Evolutionary conservation across 306 rosid species (phyloP), one percentile per base, ranked within the genome.

Genomic region (Rosa chinensis): DNA sequence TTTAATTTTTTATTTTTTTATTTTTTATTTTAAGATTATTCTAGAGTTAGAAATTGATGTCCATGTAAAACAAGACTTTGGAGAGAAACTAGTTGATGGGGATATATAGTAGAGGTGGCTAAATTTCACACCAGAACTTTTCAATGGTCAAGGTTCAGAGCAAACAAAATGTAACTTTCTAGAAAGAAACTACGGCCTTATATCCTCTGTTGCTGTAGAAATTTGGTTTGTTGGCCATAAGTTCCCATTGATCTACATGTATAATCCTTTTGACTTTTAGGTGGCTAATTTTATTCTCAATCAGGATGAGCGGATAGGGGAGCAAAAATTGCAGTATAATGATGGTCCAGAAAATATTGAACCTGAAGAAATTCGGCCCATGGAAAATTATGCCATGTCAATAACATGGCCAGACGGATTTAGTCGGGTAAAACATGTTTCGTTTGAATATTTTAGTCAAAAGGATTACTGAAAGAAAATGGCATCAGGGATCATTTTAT

Each of bases 291-390:
- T 82, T 42, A 55, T 70, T 62, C 59, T 44, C 70, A 78, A 81
- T 82, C 93, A 92, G 98, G 99, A 94, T 70, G 97, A 94, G 80
- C 92, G 99, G 96, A 89, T 96, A 0, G 97, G 97, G 76, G 96
- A 91, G 87, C 99, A 95, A 86, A 95, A 91, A 75, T 84, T 95
- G 89, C 97, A 87, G 80, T 90, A 87, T 70, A 44, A 58, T 28
- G 99, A 95, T 88, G 86, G 93, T 83, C 93, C 92, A 23, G 96
- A 93, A 67, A 92, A 93, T 70, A 90, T 93, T 69, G 96, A 95
- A 90, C 98, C 96, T 0, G 97, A 91, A 80, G 98, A 96, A 79
- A 96, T 96, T 80, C 88, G 91, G 47, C 98, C 97, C 2, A 90
- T 96, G 97, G 97, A 97, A 80, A 96, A 96, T 81, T 91, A 96